phyloP scores from a whole-genome alignment of 2,329 filamentous ascomycete genomes.

The Hypoxylon sp. region DNA sequence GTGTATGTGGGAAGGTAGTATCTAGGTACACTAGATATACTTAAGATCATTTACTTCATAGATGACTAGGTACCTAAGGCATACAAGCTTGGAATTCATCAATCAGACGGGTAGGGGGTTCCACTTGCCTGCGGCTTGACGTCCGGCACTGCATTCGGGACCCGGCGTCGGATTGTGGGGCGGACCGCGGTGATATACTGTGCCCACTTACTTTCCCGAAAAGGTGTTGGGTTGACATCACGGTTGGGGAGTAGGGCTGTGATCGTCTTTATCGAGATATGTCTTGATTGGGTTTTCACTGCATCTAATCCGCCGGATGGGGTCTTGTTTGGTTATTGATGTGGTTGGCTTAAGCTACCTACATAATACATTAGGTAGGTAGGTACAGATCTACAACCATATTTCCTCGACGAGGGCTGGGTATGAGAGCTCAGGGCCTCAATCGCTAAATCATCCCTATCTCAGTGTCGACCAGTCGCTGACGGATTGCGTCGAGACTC shows the following conservation, averaged over 20 bases:
- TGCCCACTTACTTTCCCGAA: neutral
- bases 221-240: neutral
- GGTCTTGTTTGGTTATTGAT: neutral
- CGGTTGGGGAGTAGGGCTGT: neutral
- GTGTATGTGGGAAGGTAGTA: too few species aligned
- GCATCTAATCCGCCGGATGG: neutral
- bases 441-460: too few species aligned
- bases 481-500: too few species aligned
- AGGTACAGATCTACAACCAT: too few species aligned
- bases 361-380: too few species aligned
- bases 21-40: neutral
- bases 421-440: too few species aligned
- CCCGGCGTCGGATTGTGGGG: neutral
- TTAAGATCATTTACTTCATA: slow-evolving; percentile 11
- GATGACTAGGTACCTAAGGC: neutral
- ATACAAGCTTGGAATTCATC: neutral
- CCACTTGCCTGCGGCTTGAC: neutral
- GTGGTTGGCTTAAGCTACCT: neutral
- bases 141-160: neutral
- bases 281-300: neutral
- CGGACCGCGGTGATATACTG: neutral
- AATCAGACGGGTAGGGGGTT: neutral
- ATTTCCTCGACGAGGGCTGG: too few species aligned
- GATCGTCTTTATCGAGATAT: neutral
- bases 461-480: too few species aligned